Conservation (phyloP, 306 rosid species). For the Vigna trinervia region DNA sequence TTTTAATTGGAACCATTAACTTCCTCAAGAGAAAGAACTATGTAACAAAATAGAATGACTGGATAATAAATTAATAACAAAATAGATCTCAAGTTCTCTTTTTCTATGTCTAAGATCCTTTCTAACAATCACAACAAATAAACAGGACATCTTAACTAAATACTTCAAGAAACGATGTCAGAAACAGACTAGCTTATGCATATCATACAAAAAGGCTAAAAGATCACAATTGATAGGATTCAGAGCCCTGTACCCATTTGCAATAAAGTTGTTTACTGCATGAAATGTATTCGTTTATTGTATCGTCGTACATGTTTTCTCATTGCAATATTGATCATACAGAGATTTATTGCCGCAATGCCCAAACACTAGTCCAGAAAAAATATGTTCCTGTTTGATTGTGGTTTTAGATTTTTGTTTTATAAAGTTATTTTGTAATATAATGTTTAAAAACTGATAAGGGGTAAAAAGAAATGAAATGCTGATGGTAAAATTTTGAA, state of each 20-base stretch:
- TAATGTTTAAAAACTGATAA: not conserved
- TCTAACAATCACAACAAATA: not conserved
- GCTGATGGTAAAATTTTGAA: not conserved
- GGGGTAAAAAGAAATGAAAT: not conserved
- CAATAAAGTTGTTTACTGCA: not conserved
- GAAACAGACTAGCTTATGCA: constrained; percentile 1
- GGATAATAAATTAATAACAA: not conserved
- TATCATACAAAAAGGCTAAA: not conserved
- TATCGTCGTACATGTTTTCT: not conserved
- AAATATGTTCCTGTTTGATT: not conserved
- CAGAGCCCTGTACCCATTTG: not conserved
- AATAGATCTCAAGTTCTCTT: not conserved
- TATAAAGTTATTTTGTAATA: not conserved
- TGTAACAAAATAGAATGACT: not conserved
- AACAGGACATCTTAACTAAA: not conserved
- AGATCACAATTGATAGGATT: not conserved
- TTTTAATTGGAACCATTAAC: not conserved
- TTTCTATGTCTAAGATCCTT: not conserved
- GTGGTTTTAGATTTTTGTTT: not conserved
- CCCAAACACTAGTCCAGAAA: not conserved
- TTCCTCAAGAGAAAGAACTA: not conserved
- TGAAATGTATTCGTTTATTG: not conserved
- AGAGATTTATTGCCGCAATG: not conserved
- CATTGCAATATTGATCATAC: not conserved
- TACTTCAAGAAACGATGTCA: not conserved